Evolutionary conservation across 192 early-diverging fungal species (phyloP).

Genomic region (Piromyces sp.): DNA sequence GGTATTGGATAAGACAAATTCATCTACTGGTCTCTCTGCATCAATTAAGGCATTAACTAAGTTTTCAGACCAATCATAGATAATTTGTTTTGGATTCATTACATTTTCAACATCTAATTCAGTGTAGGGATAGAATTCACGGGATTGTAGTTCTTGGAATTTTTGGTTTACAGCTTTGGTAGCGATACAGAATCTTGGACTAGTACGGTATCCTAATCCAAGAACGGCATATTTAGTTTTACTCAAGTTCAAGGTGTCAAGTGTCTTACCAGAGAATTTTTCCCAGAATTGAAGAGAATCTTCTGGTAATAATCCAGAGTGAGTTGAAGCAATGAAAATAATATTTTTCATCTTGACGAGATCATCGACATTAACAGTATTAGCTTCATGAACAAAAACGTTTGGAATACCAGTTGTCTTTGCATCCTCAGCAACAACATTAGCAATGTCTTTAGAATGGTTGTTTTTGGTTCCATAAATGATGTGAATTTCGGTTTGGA

Average conservation of each 20-base stretch:
- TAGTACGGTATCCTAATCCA: background rate
- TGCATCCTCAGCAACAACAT: background rate
- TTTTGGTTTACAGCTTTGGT: constrained; percentile 71
- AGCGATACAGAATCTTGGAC: constrained; percentile 66
- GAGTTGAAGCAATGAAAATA: background rate
- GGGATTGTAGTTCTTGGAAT: constrained; percentile 57
- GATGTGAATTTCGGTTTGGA: background rate
- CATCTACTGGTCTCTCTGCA: background rate
- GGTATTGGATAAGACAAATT: background rate
- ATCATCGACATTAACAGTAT: background rate
- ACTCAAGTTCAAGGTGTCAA: background rate
- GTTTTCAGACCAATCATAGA: background rate
- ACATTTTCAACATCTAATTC: constrained; percentile 86
- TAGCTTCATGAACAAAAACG: background rate
- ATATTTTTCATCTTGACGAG: background rate
- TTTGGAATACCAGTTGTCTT: background rate
- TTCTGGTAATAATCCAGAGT: background rate
- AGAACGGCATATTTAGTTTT: background rate
- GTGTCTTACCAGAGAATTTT: background rate
- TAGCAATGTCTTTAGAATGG: background rate
- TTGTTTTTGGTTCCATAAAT: background rate
- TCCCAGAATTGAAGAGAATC: background rate
- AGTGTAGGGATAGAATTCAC: constrained; percentile 40
- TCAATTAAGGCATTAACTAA: background rate
- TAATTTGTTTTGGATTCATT: constrained; percentile 2